These are phyloP conservation scores for Rhizopus delemar DNA, from an alignment of 371 early-diverging fungal genomes.

Conservation along the genomic window DNA sequence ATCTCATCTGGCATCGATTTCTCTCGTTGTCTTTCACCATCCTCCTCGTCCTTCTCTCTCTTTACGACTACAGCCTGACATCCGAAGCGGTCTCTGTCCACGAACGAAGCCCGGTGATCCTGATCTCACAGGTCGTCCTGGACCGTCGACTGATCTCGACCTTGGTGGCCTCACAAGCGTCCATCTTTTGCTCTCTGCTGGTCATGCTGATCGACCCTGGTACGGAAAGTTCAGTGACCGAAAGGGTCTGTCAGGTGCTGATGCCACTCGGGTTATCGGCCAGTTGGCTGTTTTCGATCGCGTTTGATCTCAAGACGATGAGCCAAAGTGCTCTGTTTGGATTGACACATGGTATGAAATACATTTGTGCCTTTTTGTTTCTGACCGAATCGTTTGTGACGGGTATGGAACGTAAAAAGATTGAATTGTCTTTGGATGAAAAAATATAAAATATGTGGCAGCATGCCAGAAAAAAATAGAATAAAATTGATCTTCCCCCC, in stretches of 20 bases:
- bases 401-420: not conserved
- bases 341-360: slow-evolving; percentile 15
- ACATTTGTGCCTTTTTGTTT: not conserved
- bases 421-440: slow-evolving; percentile 16
- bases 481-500: not conserved
- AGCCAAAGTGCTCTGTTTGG: slow-evolving; percentile 24
- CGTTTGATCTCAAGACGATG: slow-evolving; percentile 40
- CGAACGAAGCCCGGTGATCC: not conserved
- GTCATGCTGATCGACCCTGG: slow-evolving; percentile 15
- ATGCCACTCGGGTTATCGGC: slow-evolving; percentile 45
- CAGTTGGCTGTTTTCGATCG: slow-evolving; percentile 46
- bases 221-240: slow-evolving; percentile 7
- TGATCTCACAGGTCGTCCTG: slow-evolving; percentile 31
- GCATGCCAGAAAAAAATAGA: not conserved
- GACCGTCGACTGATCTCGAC: slow-evolving; percentile 50
- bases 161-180: slow-evolving; percentile 46
- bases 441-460: slow-evolving; percentile 3
- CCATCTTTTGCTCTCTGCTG: slow-evolving; percentile 44
- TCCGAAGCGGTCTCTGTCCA: not conserved
- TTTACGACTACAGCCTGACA: not conserved
- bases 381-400: not conserved
- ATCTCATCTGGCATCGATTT: not conserved
- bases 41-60: not conserved
- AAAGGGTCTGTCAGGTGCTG: slow-evolving; percentile 35
- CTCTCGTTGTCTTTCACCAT: not conserved